phyloP scores from a whole-genome alignment of 345 rosid genomes.

The Linum lewisii region DNA sequence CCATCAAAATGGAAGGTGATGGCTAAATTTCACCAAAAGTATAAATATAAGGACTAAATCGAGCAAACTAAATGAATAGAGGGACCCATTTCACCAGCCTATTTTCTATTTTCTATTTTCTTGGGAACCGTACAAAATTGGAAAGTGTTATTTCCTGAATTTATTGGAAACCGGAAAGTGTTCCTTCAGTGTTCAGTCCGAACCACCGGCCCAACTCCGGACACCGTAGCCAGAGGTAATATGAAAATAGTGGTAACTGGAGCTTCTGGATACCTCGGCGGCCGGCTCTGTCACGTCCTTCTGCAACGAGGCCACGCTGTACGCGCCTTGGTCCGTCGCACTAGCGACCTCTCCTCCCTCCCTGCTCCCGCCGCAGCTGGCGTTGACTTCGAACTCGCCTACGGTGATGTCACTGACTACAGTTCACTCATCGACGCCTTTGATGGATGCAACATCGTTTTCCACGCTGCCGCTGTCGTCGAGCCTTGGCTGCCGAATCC shows the following conservation, averaged over 20 bases:
- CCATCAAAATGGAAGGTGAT: too few species aligned
- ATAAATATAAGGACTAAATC: not conserved
- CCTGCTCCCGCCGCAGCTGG: constrained; percentile 25
- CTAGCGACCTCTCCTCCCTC: constrained; percentile 60
- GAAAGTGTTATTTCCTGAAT: not conserved
- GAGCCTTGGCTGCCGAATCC: constrained; percentile 94
- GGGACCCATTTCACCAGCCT: not conserved
- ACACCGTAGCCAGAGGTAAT: too few species aligned
- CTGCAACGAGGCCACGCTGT: constrained; percentile 46
- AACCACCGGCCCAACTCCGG: too few species aligned
- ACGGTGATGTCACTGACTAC: constrained; percentile 79
- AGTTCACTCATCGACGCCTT: constrained; percentile 48
- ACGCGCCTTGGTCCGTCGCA: constrained; percentile 75
- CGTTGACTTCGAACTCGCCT: constrained; percentile 40
- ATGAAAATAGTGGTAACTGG: constrained; percentile 73
- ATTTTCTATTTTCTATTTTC: not conserved
- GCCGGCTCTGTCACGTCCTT: constrained; percentile 65
- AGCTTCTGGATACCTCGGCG: constrained; percentile 77
- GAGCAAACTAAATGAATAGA: not conserved
- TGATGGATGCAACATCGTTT: constrained; percentile 58
- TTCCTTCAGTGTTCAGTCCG: too few species aligned
- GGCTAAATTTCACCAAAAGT: too few species aligned
- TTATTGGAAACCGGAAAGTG: not conserved
- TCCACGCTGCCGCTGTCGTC: constrained; percentile 81
- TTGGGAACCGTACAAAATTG: not conserved